phyloP scores from a whole-genome alignment of 1,284 basidiomycete genomes.

The Taiwanofungus camphoratus region DNA sequence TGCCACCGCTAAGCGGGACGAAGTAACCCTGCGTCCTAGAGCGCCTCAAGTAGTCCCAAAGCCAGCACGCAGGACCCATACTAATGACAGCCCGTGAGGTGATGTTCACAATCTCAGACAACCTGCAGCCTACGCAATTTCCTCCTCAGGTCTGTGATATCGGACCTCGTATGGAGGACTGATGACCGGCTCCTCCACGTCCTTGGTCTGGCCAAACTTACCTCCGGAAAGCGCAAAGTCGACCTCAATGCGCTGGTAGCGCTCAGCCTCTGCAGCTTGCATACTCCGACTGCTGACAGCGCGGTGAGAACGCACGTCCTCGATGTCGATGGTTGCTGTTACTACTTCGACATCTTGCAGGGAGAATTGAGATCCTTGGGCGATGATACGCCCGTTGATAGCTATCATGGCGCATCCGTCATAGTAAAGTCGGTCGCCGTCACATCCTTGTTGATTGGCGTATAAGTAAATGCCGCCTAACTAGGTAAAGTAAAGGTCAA shows the following conservation, averaged over 20 bases:
- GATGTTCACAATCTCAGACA: too few species aligned
- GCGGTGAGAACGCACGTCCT: conserved; percentile 88
- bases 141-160: conserved; percentile 91
- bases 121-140: conserved; percentile 88
- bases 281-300: conserved; percentile 78
- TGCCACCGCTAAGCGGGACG: conserved; percentile 94
- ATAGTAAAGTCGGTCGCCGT: conserved; percentile 96
- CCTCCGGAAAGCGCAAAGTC: conserved; percentile 72
- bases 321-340: conserved; percentile 91
- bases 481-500: conserved; percentile 35
- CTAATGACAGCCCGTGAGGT: too few species aligned
- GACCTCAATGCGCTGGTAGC: conserved; percentile 76
- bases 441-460: conserved; percentile 98
- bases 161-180: conserved; percentile 51
- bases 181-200: conserved; percentile 29
- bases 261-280: conserved; percentile 76
- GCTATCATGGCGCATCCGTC: conserved; percentile 97
- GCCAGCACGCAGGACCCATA: conserved; percentile 95
- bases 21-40: conserved; percentile 96
- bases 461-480: conserved; percentile 96
- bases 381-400: conserved; percentile 87
- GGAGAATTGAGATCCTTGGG: conserved; percentile 96
- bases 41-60: conserved; percentile 97
- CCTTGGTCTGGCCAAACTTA: conserved; percentile 57
- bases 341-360: conserved; percentile 94